These are phyloP conservation scores for Tremella yokohamensis DNA, from an alignment of 768 basidiomycete genomes.

Conservation along the genomic window DNA sequence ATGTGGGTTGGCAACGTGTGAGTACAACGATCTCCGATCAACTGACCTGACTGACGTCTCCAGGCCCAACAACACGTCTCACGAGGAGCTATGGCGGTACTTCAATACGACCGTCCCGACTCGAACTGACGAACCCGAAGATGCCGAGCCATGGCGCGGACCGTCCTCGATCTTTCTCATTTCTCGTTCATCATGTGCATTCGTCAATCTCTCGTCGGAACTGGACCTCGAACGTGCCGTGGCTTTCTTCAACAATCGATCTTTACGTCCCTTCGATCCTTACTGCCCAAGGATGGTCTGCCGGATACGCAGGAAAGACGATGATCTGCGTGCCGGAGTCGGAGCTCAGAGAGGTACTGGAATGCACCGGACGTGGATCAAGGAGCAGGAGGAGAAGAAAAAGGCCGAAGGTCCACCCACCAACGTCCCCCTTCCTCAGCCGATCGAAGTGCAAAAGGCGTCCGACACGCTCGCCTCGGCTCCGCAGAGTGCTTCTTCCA, in stretches of 20 bases:
- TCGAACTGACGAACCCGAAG: slow-evolving; percentile 17
- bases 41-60: neutral
- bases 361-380: slow-evolving; percentile 78
- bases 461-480: neutral
- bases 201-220: slow-evolving; percentile 77
- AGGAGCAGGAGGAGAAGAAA: slow-evolving; percentile 53
- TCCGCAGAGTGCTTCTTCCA: slow-evolving; percentile 2
- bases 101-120: slow-evolving; percentile 58
- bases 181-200: slow-evolving; percentile 89
- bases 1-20: slow-evolving; percentile 93
- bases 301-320: slow-evolving; percentile 71
- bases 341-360: slow-evolving; percentile 84
- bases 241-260: slow-evolving; percentile 65
- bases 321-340: slow-evolving; percentile 83
- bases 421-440: slow-evolving; percentile 8
- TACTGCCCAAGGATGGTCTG: slow-evolving; percentile 78
- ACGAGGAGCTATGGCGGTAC: slow-evolving; percentile 81
- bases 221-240: slow-evolving; percentile 66
- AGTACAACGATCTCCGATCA: slow-evolving; percentile 10
- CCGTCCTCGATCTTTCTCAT: slow-evolving; percentile 87
- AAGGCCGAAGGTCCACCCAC: slow-evolving; percentile 8
- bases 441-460: slow-evolving; percentile 1
- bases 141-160: slow-evolving; percentile 54
- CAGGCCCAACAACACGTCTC: slow-evolving; percentile 62
- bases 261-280: slow-evolving; percentile 66